Evolutionary conservation across 2,329 filamentous ascomycete species (phyloP), one percentile per base, ranked within the genome.

Genomic region (Pseudohalonectria lignicola): DNA sequence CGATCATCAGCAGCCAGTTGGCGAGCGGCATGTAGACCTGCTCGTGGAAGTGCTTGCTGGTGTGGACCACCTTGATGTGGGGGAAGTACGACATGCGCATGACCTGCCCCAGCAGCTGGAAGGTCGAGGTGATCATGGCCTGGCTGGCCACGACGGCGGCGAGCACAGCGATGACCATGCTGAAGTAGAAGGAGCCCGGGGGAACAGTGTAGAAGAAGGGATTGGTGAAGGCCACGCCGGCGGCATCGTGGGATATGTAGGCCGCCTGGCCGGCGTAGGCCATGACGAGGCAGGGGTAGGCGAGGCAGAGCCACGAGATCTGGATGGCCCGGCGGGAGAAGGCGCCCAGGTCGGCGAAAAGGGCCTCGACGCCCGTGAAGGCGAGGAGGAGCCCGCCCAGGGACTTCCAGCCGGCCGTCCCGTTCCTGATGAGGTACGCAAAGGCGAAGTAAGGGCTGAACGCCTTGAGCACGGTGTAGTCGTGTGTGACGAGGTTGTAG

Each of bases 1-100:
- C 82, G 23, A 82, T 63, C 77, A 87, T 81, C 44, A 88, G 64
- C 1, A 87, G 60, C 79, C 82, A 87, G 50, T 88, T 88, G 4
- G 77, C 75, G 11, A 83, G 60, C 0, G 83, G 83, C 13, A 90
- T 76, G 49, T 86, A 88, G 1, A 88, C 64, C 50, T 90, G 83
- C 3, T 81, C 81, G 47, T 86, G 76, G 45, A 85, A 84, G 2
- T 60, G 68, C 26, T 67, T 71, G 5, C 78, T 83, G 0, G 82
- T 86, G 50, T 87, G 82, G 1, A 82, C 68, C 4, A 82, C 68
- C 47, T 81, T 77, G 53, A 88, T 77, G 44, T 86, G 82, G 0
- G 84, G 84, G 44, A 85, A 86, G 53, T 87, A 88, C 0, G 65
- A 69, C 20, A 71, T 53, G 43, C 66, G 81, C 77, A 86, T 86